Evolutionary conservation across 2,329 filamentous ascomycete species (phyloP), one percentile per base, ranked within the genome.

Genomic region (Apiospora arundinis): DNA sequence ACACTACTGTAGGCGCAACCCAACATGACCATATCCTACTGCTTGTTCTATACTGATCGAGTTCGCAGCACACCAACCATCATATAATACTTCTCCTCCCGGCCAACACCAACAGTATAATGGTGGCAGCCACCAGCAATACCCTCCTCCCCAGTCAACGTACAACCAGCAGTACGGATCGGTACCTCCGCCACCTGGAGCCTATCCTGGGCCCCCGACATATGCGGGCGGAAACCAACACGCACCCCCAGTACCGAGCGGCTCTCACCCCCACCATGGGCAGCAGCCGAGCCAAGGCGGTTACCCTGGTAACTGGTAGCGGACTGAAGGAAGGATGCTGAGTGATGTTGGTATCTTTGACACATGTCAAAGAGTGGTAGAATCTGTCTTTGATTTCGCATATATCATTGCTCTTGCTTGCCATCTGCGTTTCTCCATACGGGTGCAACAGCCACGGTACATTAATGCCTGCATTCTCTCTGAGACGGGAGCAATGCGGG

Each of bases 221-320:
- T 80, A 81, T 48, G 73, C 75, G n/a, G 67, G 68, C 28, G 49
- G 60, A 40, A 70, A 73, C 28, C 71, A 48, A 37, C 74, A 75
- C 68, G 74, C 74, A 42, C 73, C 77, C 28, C 74, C 79, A 21
- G 71, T 76, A 48, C 76, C 76, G 67, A 68, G 74, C 21, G 77
- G 74, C 23, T 75, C 74, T 16, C 75, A 78, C 68, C 75, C 78
- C 44, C 77, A 77, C 63, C 78, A 80, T 56, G 75, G 72, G 4
- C 77, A 78, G 48, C 77, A 37, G 18, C 37, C 76, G 7, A 74
- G 78, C 25, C 77, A 77, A 42, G 80, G 80, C 74, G 80, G 77
- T 42, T 83, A 83, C 70, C 79, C 79, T 12, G 76, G 77, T 18
- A 77, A 76, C 69, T 81, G 79, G 77, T 80, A 78, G 73, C 16